Base-by-base conservation (phyloP, 768 basidiomycete genomes). In the Lentinula lateritia region DNA sequence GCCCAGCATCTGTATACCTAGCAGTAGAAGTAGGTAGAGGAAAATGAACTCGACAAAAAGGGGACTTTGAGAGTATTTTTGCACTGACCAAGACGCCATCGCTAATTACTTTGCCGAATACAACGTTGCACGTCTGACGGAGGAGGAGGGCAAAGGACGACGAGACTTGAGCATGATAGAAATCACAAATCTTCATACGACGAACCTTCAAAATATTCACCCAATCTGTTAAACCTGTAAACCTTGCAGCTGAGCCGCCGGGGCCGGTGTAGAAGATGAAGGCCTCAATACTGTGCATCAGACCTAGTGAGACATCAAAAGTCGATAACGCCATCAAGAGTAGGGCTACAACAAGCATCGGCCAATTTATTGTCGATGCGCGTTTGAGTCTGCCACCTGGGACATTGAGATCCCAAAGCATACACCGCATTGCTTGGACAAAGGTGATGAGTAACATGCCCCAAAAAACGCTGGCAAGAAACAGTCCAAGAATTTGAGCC, bases 1-100 rank as follows among this genome's bases (percentile, higher is more conserved):
- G 53, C 53, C 61, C 62, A 65, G 38, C 64, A 65, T 12, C 64
- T 41, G 56, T 63, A 65, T 20, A 65, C 52, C 64, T 65, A 18
- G 28, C 28, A 28, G 28, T 28, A 23, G 23, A 1, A 23, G 23
- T 45, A 41, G 13, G 15, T 20, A 8, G 15, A 28, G 28, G 7
- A 54, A 58, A 34, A 15, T 46, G 7, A n/a, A 42, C 16, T 3
- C 5, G 43, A 23, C 10, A 10, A 13, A n/a, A 7, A 2, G 15
- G n/a, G 3, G 0, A n/a, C 15, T 7, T 15, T 43, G 4, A 46
- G 28, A 6, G 6, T 9, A 20, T 16, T 23, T 16, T 7, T 3
- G 6, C 2, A 54, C 50, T 23, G 42, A 65, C 62, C 53, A 65
- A 43, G 28, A 63, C 41, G 15, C 58, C 62, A 35, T 65, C 64